Evolutionary conservation across 2,329 filamentous ascomycete species (phyloP), one percentile per base, ranked within the genome.

Genomic region (Septoria petroselini): DNA sequence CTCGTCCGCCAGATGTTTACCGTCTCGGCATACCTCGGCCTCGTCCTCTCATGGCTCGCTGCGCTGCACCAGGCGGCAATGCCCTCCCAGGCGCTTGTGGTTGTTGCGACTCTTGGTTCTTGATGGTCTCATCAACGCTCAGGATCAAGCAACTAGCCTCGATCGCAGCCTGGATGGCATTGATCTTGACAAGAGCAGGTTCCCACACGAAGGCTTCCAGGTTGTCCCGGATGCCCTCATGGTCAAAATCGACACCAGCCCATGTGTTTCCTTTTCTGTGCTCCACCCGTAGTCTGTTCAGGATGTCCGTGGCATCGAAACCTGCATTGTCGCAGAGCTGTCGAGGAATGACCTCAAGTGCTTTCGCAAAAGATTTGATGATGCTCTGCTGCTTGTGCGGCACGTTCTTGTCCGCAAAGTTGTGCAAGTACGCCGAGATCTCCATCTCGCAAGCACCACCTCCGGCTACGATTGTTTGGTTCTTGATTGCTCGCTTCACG

Each of bases 291-390:
- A 98, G 79, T 66, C 89, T 85, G 78, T 97, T 98, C 57, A 98
- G 83, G 60, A 98, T 96, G 67, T 98, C 93, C 43, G 93, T 98
- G 19, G 93, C 91, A 68, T 98, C 93, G 68, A 98, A 97, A 57
- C 93, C 93, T 48, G 93, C 93, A 67, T 98, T 98, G 76, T 98
- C 93, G 76, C 93, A 98, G 53, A 98, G 79, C 74, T 97, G 93
- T 64, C 93, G 85, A 17, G 93, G 93, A 62, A 98, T 94, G 53
- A 97, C 85, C 75, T 98, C 93, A 48, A 98, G 81, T 1, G 93
- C 93, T 76, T 95, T 96, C 62, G 93, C 93, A 62, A 97, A 97
- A 4, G 89, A 87, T 77, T 97, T 97, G 78, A 98, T 93, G 65
- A 98, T 90, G 48, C 88, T 82, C 74, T 98, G 93, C 71, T 97